phyloP scores from a whole-genome alignment of 495 filamentous ascomycete genomes.

The Lophiostoma macrostomum region DNA sequence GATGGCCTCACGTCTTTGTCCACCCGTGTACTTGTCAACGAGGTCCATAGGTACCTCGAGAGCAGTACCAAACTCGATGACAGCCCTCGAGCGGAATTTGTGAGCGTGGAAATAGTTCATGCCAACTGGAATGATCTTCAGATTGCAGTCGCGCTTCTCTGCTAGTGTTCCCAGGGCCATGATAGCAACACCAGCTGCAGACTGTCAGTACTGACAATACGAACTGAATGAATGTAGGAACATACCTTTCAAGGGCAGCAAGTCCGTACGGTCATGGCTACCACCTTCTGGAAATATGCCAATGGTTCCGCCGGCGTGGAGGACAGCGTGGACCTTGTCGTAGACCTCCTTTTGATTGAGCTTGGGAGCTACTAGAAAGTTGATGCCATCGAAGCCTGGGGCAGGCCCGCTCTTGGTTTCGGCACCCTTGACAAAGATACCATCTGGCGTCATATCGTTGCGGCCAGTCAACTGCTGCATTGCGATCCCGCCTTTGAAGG shows the following conservation, averaged over 20 bases:
- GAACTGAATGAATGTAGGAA: neutral
- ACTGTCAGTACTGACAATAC: conserved; percentile 22
- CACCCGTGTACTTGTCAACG: conserved; percentile 79
- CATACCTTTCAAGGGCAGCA: conserved; percentile 85
- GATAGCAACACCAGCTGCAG: conserved; percentile 85
- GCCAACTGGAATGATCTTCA: conserved; percentile 98
- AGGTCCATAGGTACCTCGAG: conserved; percentile 76
- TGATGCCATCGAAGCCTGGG: conserved; percentile 65
- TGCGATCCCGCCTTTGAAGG: conserved; percentile 69
- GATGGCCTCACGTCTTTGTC: conserved; percentile 81
- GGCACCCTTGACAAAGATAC: conserved; percentile 44
- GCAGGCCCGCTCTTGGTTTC: conserved; percentile 26
- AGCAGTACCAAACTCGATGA: conserved; percentile 91
- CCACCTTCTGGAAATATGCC: conserved; percentile 98
- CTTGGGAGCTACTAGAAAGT: conserved; percentile 85
- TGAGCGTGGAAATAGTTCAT: conserved; percentile 99
- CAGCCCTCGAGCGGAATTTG: conserved; percentile 95
- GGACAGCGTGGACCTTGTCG: conserved; percentile 79
- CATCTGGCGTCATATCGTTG: conserved; percentile 62
- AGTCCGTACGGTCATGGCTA: conserved; percentile 90
- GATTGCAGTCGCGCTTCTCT: conserved; percentile 81
- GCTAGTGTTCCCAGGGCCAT: conserved; percentile 95
- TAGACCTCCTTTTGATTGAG: conserved; percentile 94
- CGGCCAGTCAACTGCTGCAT: conserved; percentile 76
- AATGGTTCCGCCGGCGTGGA: conserved; percentile 81